phyloP scores from a whole-genome alignment of 2,329 filamentous ascomycete species.

The Hypoxylon sp. region DNA sequence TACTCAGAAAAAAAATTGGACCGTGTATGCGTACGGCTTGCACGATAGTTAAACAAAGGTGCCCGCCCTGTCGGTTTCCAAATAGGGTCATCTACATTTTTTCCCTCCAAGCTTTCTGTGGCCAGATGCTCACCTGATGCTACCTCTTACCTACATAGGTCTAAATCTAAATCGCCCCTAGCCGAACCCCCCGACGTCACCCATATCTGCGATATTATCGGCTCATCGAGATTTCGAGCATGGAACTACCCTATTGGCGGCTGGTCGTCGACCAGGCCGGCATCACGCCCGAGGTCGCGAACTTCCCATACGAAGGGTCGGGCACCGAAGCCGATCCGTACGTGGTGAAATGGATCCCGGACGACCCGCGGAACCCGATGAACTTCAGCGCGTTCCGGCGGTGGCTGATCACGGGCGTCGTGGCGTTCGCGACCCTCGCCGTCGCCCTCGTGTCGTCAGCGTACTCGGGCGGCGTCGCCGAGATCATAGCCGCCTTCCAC shows the following conservation, averaged over 20 bases:
- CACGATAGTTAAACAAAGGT: constrained; percentile 6
- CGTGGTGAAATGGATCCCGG: constrained; percentile 74
- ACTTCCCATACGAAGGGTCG: constrained; percentile 61
- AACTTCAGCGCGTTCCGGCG: constrained; percentile 69
- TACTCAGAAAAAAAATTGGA: constrained; percentile 5
- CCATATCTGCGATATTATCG: constrained; percentile 1
- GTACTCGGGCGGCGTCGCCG: constrained; percentile 69
- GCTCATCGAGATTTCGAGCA: not conserved
- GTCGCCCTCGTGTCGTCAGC: constrained; percentile 78
- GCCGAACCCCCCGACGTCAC: not conserved
- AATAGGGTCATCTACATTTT: not conserved
- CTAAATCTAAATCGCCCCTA: not conserved
- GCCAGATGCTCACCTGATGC: not conserved
- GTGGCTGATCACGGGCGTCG: constrained; percentile 73
- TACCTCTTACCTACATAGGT: not conserved
- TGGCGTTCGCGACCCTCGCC: constrained; percentile 74
- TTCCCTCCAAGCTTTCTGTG: not conserved
- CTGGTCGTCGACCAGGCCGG: constrained; percentile 67
- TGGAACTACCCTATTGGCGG: constrained; percentile 24
- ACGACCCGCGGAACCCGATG: constrained; percentile 77
- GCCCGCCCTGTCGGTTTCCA: not conserved
- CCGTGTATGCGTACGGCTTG: not conserved
- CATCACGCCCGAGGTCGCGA: constrained; percentile 65
- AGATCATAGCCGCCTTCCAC: constrained; percentile 69
- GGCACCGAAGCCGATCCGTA: constrained; percentile 78